A percentile compares a stretch with the other conserved stretches of the same genome.
Evolutionary conservation across 257 asterid genomes (phyloP).

Genomic region (Solanum pennellii): DNA sequence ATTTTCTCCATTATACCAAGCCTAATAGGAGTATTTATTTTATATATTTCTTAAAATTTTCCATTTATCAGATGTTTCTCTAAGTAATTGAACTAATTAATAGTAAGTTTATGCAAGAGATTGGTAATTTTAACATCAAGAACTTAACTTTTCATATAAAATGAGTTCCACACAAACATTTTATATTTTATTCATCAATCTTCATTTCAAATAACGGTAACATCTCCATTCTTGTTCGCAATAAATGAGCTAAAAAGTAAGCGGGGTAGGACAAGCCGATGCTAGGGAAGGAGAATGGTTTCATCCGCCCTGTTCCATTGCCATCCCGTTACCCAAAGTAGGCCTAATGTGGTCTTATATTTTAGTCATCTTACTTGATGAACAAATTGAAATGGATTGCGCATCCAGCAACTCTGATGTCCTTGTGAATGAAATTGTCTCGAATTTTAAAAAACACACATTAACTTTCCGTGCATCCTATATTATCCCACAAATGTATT

Average conservation of each 20-base stretch:
- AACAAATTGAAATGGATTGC: not conserved
- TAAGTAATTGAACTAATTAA: not conserved
- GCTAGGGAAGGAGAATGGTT: not conserved
- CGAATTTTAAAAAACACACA: no score
- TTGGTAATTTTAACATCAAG: not conserved
- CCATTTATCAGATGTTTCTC: not conserved
- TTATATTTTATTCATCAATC: not conserved
- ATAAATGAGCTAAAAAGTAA: not conserved
- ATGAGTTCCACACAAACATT: not conserved
- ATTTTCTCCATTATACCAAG: not conserved
- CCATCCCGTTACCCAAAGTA: not conserved
- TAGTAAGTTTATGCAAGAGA: not conserved
- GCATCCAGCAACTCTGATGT: no score
- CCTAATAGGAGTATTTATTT: not conserved
- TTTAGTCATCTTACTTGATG: not conserved
- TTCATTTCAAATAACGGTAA: not conserved
- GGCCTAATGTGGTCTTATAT: not conserved
- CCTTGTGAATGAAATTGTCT: no score
- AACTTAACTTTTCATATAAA: not conserved
- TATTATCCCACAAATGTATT: no score
- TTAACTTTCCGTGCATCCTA: no score
- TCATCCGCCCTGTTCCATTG: not conserved
- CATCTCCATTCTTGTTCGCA: not conserved
- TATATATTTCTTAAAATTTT: not conserved
- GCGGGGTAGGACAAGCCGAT: not conserved